These are phyloP conservation scores for Dryadomyces sulphureus DNA, from an alignment of 2,329 filamentous ascomycete genomes.

Conservation along the genomic window DNA sequence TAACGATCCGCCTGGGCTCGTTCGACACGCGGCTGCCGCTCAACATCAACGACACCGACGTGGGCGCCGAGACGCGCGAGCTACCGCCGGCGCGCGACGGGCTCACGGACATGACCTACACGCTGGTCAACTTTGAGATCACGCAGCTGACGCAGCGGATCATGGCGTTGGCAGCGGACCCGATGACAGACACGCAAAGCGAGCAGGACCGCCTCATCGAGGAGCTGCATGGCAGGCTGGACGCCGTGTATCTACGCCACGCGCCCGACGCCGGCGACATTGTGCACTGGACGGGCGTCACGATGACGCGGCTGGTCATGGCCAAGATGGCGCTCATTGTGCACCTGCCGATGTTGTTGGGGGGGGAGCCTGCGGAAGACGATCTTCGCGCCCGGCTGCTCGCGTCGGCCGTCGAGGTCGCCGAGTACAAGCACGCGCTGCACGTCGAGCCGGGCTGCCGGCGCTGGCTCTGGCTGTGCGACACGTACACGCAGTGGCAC, in stretches of 20 bases:
- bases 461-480: conserved; percentile 42
- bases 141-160: conserved; percentile 22
- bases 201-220: conserved; percentile 29
- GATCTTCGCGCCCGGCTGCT: conserved; percentile 26
- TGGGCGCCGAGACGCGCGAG: conserved; percentile 28
- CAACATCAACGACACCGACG: conserved; percentile 40
- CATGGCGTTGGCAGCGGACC: conserved; percentile 15
- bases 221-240: conserved; percentile 26
- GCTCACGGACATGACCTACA: conserved; percentile 35
- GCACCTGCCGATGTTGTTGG: conserved; percentile 54
- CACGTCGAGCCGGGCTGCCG: conserved; percentile 31
- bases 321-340: conserved; percentile 66
- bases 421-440: conserved; percentile 38
- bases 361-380: conserved; percentile 6
- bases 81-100: conserved; percentile 31
- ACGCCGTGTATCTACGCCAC: conserved; percentile 27
- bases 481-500: conserved; percentile 44
- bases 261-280: conserved; percentile 17
- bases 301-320: conserved; percentile 48
- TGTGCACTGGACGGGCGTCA: conserved; percentile 22
- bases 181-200: conserved; percentile 15
- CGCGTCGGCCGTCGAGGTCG: conserved; percentile 34
- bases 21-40: conserved; percentile 36
- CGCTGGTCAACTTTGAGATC: conserved; percentile 24
- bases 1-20: conserved; percentile 23